phyloP scores from a whole-genome alignment of 1,284 basidiomycete species.

The Athelia psychrophila region DNA sequence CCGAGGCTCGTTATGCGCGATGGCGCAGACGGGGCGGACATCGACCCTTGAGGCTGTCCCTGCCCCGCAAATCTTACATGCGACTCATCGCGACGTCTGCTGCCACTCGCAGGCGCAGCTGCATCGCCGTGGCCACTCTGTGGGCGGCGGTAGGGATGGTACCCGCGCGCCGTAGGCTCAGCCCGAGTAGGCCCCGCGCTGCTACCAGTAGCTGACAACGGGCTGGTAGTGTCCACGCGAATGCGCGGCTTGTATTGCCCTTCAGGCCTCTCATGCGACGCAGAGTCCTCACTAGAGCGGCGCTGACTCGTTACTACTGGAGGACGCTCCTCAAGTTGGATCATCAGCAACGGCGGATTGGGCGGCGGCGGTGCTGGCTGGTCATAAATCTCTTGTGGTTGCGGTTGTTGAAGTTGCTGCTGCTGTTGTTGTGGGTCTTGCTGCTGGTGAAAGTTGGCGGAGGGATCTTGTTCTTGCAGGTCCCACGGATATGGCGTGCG shows the following conservation, averaged over 20 bases:
- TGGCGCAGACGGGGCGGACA: background rate
- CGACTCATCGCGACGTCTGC: background rate
- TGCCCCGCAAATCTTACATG: background rate
- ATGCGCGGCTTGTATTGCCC: background rate
- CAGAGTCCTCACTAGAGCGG: background rate
- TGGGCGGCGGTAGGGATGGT: background rate
- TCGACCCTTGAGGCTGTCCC: constrained; percentile 1
- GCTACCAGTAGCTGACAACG: background rate
- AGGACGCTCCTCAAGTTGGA: background rate
- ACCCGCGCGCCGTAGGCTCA: background rate
- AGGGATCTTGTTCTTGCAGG: constrained; percentile 10
- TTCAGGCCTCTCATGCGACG: background rate
- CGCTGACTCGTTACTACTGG: background rate
- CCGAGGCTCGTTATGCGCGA: background rate
- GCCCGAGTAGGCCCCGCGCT: background rate
- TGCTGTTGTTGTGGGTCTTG: background rate
- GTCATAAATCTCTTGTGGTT: background rate
- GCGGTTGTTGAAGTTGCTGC: background rate
- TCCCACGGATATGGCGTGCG: constrained; percentile 14
- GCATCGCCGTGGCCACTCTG: too few relatives aligned
- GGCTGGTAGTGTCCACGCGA: background rate
- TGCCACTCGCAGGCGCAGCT: background rate
- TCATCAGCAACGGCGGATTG: background rate
- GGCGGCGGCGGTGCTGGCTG: background rate
- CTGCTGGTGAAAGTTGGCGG: constrained; percentile 15